These are phyloP conservation scores for Nitzschia sp. DNA, from an alignment of 108 stramenopile species.

Conservation along the genomic window DNA sequence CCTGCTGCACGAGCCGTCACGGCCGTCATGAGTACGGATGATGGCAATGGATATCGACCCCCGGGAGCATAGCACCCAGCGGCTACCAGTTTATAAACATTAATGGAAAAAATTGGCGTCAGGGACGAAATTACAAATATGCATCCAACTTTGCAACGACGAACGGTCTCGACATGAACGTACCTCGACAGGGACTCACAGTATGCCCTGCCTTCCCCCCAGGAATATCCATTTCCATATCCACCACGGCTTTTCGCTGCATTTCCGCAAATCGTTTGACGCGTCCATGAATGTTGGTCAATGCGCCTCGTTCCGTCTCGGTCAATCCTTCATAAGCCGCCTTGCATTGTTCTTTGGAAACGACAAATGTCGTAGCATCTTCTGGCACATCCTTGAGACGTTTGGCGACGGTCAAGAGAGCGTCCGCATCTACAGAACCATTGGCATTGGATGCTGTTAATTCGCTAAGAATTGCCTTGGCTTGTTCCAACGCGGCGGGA, in stretches of 20 bases:
- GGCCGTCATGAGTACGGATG: slow-evolving; percentile 97
- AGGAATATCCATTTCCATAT: slow-evolving; percentile 91
- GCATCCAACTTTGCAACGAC: not conserved
- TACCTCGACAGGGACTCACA: slow-evolving; percentile 87
- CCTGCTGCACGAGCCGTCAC: slow-evolving; percentile 97
- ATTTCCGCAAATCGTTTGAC: slow-evolving; percentile 89
- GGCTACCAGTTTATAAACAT: slow-evolving; percentile 26
- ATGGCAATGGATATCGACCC: slow-evolving; percentile 97
- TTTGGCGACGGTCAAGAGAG: slow-evolving; percentile 60
- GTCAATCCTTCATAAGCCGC: slow-evolving; percentile 68
- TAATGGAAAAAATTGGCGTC: not conserved
- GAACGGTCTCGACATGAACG: slow-evolving; percentile 11
- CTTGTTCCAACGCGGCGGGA: slow-evolving; percentile 76
- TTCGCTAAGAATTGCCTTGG: slow-evolving; percentile 76
- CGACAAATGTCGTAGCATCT: slow-evolving; percentile 45
- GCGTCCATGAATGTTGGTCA: slow-evolving; percentile 80
- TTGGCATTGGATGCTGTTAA: slow-evolving; percentile 31
- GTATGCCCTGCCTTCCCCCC: slow-evolving; percentile 97
- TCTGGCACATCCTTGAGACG: slow-evolving; percentile 70
- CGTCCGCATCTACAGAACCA: slow-evolving; percentile 38
- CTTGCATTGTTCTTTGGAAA: slow-evolving; percentile 56
- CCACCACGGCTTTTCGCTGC: slow-evolving; percentile 83
- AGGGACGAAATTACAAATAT: slow-evolving; percentile 7
- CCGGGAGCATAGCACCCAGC: slow-evolving; percentile 99
- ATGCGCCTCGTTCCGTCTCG: slow-evolving; percentile 57